These are phyloP conservation scores for Letharia columbiana DNA, from an alignment of 495 filamentous ascomycete species.

Conservation along the genomic window DNA sequence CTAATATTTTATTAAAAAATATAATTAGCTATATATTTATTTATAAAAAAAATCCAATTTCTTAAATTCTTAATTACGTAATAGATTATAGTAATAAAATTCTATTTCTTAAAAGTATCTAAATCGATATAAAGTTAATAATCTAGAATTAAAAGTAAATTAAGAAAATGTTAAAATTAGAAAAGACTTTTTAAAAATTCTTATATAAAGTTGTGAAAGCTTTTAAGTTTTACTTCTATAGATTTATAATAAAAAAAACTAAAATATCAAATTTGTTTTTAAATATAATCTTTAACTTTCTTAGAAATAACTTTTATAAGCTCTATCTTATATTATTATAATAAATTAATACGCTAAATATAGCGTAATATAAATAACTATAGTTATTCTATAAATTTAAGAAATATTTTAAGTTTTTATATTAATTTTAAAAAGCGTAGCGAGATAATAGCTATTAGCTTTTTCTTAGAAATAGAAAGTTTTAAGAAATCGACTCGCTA, in stretches of 20 bases:
- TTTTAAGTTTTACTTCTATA: neutral
- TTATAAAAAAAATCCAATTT: neutral
- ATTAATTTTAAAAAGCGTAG: neutral
- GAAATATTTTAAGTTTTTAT: neutral
- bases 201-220: no score
- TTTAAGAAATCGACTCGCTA: neutral
- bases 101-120: constrained; percentile 11
- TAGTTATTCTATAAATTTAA: neutral
- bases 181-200: neutral
- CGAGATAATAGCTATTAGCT: neutral
- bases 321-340: neutral
- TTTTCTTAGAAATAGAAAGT: neutral
- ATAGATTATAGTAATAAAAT: neutral
- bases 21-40: neutral
- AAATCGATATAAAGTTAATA: neutral
- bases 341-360: neutral
- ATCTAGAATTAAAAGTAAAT: constrained; percentile 9
- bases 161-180: constrained; percentile 4
- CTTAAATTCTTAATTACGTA: neutral
- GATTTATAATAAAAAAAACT: neutral
- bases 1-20: constrained; percentile 2
- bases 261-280: constrained; percentile 5
- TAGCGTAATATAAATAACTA: neutral
- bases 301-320: neutral
- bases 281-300: neutral